Evolutionary conservation across 495 filamentous ascomycete genomes (phyloP), one percentile per base, ranked within the genome.

Genomic region (Hypoxylon fragiforme): DNA sequence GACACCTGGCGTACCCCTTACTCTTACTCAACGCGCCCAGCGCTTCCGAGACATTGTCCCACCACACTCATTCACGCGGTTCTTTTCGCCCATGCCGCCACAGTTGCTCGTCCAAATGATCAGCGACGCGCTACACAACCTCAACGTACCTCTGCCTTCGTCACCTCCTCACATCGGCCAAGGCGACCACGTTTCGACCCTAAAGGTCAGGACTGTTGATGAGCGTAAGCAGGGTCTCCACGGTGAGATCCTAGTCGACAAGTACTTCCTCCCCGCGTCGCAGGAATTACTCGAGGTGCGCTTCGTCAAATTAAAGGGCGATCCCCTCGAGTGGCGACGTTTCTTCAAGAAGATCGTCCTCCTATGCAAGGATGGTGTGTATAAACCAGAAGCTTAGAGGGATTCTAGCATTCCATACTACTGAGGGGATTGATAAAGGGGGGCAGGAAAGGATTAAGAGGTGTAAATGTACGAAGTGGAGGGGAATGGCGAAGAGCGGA

Each of bases 241-340:
- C 59, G 94, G 95, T 9, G 89, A 91, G 59, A 84, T 97, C 30
- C 69, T 91, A 11, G 81, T 97, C 16, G 90, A 95, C 64, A 82
- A 77, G 66, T 81, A 89, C 42, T 45, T 63, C 26, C 51, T 74
- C 31, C 71, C 75, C 2, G 82, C 78, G 48, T 73, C 70, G 9
- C 71, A 69, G 44, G 80, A 82, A 63, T 63, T 96, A 45, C 76
- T 92, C 37, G 91, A 97, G 72, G 88, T 96, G 8, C 78, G 90
- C 49, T 97, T 99, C 69, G 80, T 95, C 56, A 99, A 99, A 71
- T 81, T 86, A 31, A 95, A 95, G 73, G 94, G 95, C 9, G 94
- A 99, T 77, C 95, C 95, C 8, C 70, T 99, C 22, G 94, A 97
- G 78, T 99, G 94, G 94, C 80, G 94, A 48, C 79, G 94, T 42